These are phyloP conservation scores for Diplogelasinospora grovesii DNA, from an alignment of 495 filamentous ascomycete species.

Conservation along the genomic window DNA sequence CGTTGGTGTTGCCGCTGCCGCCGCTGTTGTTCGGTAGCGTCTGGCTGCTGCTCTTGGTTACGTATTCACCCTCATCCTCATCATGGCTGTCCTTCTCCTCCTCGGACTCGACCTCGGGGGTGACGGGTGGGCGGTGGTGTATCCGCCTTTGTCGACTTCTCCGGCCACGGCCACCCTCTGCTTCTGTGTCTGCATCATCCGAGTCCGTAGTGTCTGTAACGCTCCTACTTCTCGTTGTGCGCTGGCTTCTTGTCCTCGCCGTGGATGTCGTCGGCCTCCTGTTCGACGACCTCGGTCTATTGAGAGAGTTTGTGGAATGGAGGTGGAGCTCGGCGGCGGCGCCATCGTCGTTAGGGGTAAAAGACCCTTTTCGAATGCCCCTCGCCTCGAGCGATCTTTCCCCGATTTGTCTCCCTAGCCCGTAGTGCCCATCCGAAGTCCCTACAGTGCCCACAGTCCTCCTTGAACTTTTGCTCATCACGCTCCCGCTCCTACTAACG, in stretches of 20 bases:
- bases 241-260: constrained; percentile 24
- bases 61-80: constrained; percentile 20
- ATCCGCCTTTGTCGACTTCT: constrained; percentile 17
- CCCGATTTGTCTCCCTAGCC: constrained; percentile 25
- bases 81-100: too few relatives aligned
- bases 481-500: constrained; percentile 44
- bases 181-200: constrained; percentile 14
- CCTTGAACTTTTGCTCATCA: constrained; percentile 26
- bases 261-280: constrained; percentile 21
- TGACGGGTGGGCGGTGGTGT: constrained; percentile 14
- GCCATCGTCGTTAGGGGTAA: too few relatives aligned
- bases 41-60: constrained; percentile 14
- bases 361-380: constrained; percentile 26
- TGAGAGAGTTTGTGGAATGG: constrained; percentile 14
- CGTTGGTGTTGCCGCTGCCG: not conserved
- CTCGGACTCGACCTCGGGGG: constrained; percentile 20
- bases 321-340: constrained; percentile 25
- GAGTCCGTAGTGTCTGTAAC: constrained; percentile 31
- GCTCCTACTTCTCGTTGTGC: constrained; percentile 25
- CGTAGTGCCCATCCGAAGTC: constrained; percentile 16
- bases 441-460: constrained; percentile 14
- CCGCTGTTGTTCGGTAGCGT: constrained; percentile 12
- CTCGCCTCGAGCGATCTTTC: constrained; percentile 35
- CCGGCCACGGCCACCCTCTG: too few relatives aligned
- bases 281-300: constrained; percentile 18